Evolutionary conservation across 371 early-diverging fungal genomes (phyloP), one percentile per base, ranked within the genome.

Genomic region (Actinomortierella ambigua): DNA sequence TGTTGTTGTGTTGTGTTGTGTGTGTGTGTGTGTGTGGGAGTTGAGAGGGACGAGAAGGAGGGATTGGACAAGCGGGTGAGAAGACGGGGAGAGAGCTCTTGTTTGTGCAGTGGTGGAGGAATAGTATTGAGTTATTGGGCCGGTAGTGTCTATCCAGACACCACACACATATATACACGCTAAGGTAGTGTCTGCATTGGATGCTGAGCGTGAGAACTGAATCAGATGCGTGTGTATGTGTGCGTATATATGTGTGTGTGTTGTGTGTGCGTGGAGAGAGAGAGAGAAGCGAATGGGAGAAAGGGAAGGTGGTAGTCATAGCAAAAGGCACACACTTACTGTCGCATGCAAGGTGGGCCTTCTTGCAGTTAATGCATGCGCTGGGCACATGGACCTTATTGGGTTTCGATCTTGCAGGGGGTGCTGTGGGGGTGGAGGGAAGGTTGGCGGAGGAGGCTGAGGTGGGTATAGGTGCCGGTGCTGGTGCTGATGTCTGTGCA

Each of bases 261-360:
- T n/a, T n/a, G n/a, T n/a, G n/a, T n/a, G n/a, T n/a, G n/a, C 57
- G 46, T 41, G 14, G 57, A 52, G 56, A 42, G 57, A 50, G 43
- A 47, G 24, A 47, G 57, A 56, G 18, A 8, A 15, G 22, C 50
- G 26, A 57, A 11, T 23, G 13, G 24, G 22, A 15, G 27, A 3
- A 14, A 22, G 4, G 50, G 42, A 48, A 50, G 44, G 22, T n/a
- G 34, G 29, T 18, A 44, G 18, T 44, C n/a, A n/a, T n/a, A n/a
- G n/a, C n/a, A n/a, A 52, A 29, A 17, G 24, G 11, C 1, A 24
- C 42, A 44, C 34, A 70, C 71, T 71, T 71, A 71, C 71, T 54
- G 53, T 89, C 88, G 69, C 89, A 89, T n/a, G 89, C 89, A 42
- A 89, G 77, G 61, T 89, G 89, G 5, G 89, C 84, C 53, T 82